These are phyloP conservation scores for Fusarium acutatum DNA, from an alignment of 2,329 filamentous ascomycete genomes.

Conservation along the genomic window DNA sequence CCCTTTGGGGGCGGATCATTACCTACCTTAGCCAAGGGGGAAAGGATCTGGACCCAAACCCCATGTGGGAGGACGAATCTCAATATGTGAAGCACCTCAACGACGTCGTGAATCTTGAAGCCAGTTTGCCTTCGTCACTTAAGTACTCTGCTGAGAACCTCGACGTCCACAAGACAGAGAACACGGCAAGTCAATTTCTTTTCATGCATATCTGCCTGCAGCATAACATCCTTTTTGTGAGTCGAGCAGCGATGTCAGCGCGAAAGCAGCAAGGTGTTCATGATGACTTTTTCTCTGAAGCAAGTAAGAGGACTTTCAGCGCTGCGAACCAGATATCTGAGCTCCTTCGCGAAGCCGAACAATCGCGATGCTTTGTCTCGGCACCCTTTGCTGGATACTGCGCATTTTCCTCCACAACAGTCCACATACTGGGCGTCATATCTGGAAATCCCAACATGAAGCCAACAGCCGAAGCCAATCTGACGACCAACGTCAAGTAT, in stretches of 20 bases:
- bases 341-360: conserved; percentile 81
- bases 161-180: conserved; percentile 82
- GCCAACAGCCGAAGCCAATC: conserved; percentile 80
- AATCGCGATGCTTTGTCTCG: conserved; percentile 73
- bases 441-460: conserved; percentile 82
- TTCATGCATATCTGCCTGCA: conserved; percentile 91
- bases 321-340: conserved; percentile 89
- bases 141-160: conserved; percentile 84
- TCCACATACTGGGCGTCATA: conserved; percentile 94
- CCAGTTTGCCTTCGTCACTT: conserved; percentile 74
- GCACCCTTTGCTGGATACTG: conserved; percentile 96
- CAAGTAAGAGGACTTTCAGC: conserved; percentile 78
- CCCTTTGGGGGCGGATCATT: conserved; percentile 89
- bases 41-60: conserved; percentile 77
- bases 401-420: conserved; percentile 89
- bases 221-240: conserved; percentile 89
- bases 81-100: conserved; percentile 75
- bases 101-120: conserved; percentile 75
- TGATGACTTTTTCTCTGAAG: conserved; percentile 78
- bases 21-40: conserved; percentile 91
- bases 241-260: conserved; percentile 82
- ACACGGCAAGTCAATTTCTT: conserved; percentile 88
- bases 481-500: conserved; percentile 89
- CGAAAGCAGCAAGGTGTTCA: conserved; percentile 76
- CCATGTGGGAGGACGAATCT: conserved; percentile 86